Base-by-base conservation (phyloP, 2,329 filamentous ascomycete species). In the Stagonosporopsis cucurbitacearum region DNA sequence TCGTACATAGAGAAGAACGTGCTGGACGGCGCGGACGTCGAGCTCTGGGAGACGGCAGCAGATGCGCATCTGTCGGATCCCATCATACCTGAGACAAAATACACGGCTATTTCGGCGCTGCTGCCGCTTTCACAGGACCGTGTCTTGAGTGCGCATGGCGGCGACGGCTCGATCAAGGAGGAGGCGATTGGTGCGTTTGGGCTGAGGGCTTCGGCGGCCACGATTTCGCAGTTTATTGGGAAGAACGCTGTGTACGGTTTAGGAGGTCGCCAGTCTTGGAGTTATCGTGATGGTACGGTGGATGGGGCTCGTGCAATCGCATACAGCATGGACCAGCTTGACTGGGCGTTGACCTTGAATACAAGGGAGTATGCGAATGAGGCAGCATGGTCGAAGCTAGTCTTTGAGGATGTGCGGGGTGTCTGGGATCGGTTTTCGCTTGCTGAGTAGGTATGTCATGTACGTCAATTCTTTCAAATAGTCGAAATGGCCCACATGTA, bases 101-200 rank as follows among this genome's bases (percentile, higher is more conserved):
- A 19, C 35, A 56, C 47, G 11, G 40, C 40, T 6, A 5, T 28
- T 6, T 54, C 43, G 13, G 51, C 62, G 6, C 42, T 54, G 12
- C 23, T 20, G 11, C 62, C 59, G 11, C 48, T 45, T 11, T 36
- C 37, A 12, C 11, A 50, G 1, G 35, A 25, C 20, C 19, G 28
- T 6, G 62, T 60, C 6, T 40, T 62, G 9, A 13, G 4, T 19
- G 39, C 53, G 12, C 17, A 60, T 19, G 65, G 65, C 3, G 63
- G 65, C 9, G 65, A 66, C 22, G 62, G 63, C 6, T 40, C 50
- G 9, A 37, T 59, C 45, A 65, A 66, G 42, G 65, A 67, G 23
- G 57, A 58, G 22, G 54, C 51, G 0, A 44, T 67, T 11, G 63
- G 55, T 13, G 39, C 62, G 4, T 57, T 62, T 35, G 63, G 50